A percentile compares a stretch with the other conserved stretches of the same genome.
phyloP scores from a whole-genome alignment of 768 basidiomycete species.

The Fibroporia radiculosa region DNA sequence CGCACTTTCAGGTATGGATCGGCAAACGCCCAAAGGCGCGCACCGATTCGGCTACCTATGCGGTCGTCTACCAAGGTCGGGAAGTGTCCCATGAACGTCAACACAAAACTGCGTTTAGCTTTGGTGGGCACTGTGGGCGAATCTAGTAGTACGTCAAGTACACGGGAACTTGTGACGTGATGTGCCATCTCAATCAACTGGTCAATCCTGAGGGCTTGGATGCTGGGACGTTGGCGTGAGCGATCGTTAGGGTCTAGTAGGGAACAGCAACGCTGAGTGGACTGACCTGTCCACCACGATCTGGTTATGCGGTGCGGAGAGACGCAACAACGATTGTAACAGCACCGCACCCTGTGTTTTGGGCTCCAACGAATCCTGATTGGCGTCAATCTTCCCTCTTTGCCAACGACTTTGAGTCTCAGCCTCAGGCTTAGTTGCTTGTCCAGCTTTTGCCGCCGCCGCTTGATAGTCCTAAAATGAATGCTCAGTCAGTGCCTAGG shows the following conservation, averaged over 20 bases:
- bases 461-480: slow-evolving; percentile 17
- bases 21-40: slow-evolving; percentile 86
- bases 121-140: slow-evolving; percentile 58
- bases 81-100: slow-evolving; percentile 72
- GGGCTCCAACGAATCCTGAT: slow-evolving; percentile 41
- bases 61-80: slow-evolving; percentile 80
- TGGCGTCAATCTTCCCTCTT: slow-evolving; percentile 8
- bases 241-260: neutral
- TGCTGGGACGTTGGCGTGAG: slow-evolving; percentile 3
- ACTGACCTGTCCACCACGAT: slow-evolving; percentile 63
- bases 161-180: slow-evolving; percentile 62
- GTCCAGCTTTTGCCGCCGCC: slow-evolving; percentile 1
- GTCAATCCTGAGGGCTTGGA: slow-evolving; percentile 37
- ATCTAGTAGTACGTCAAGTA: slow-evolving; percentile 73
- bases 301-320: slow-evolving; percentile 59
- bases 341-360: slow-evolving; percentile 82
- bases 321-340: slow-evolving; percentile 71
- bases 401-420: slow-evolving; percentile 18
- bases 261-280: neutral
- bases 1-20: slow-evolving; percentile 88
- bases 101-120: slow-evolving; percentile 62
- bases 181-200: slow-evolving; percentile 54
- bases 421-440: slow-evolving; percentile 1
- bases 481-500: neutral
- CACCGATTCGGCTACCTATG: slow-evolving; percentile 84